These are phyloP conservation scores for Amphicarpaea edgeworthii DNA, from an alignment of 306 rosid species.

Conservation along the genomic window DNA sequence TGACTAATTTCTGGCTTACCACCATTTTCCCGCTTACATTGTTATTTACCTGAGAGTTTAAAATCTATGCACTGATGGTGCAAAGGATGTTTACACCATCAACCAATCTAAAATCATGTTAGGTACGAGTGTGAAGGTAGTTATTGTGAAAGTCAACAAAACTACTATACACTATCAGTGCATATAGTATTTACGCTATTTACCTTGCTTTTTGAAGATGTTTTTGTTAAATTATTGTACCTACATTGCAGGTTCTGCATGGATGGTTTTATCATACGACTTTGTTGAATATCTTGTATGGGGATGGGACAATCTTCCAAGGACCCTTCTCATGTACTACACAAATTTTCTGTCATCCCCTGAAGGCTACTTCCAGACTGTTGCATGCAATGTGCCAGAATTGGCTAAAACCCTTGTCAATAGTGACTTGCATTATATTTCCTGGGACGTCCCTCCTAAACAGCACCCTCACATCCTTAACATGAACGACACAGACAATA, in stretches of 20 bases:
- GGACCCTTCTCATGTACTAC: constrained; percentile 95
- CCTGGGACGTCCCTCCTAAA: constrained; percentile 89
- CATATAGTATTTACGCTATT: background rate
- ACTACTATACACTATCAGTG: too few species aligned
- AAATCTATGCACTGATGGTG: too few species aligned
- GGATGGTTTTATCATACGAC: constrained; percentile 85
- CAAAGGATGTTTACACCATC: too few species aligned
- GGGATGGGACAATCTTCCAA: constrained; percentile 99
- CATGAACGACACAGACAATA: constrained; percentile 70
- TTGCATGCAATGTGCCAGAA: constrained; percentile 81
- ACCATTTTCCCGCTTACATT: too few species aligned
- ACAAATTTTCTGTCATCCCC: constrained; percentile 91
- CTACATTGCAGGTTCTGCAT: constrained; percentile 86
- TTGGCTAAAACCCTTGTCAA: constrained; percentile 73
- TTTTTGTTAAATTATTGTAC: constrained; percentile 22
- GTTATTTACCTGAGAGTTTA: too few species aligned
- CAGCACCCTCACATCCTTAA: constrained; percentile 91
- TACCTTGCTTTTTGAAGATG: background rate
- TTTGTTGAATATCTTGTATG: constrained; percentile 79
- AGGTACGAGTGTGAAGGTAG: too few species aligned
- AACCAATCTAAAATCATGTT: too few species aligned
- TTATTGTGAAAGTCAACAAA: too few species aligned
- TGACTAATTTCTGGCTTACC: too few species aligned
- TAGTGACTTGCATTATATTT: constrained; percentile 81
- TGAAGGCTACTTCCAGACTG: constrained; percentile 96